Percentiles rank a stretch among this genome's conserved stretches.
Conservation (phyloP, 2,329 filamentous ascomycete species). For the Penicillium sp. region DNA sequence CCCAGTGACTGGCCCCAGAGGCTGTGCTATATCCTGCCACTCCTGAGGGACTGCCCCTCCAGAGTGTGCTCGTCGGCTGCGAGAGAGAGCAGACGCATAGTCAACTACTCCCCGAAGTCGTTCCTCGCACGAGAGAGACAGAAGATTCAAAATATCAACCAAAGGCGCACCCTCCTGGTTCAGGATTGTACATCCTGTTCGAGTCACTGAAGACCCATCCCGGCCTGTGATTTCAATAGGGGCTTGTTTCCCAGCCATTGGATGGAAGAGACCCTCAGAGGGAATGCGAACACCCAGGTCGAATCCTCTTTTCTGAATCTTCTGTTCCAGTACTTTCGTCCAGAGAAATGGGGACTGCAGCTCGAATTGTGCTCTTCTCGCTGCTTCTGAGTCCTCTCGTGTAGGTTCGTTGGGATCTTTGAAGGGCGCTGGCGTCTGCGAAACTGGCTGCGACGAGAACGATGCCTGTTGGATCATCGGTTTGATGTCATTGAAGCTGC, state of each 20-base stretch:
- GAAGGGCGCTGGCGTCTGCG: constrained; percentile 63
- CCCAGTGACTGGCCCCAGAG: constrained; percentile 29
- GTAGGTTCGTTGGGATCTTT: constrained; percentile 65
- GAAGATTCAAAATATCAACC: constrained; percentile 76
- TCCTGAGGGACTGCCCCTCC: constrained; percentile 76
- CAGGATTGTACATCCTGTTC: constrained; percentile 68
- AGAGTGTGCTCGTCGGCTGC: constrained; percentile 71
- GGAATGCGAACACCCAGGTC: constrained; percentile 60
- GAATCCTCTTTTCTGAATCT: constrained; percentile 57
- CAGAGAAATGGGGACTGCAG: constrained; percentile 71
- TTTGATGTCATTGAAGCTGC: constrained; percentile 56
- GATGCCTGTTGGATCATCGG: constrained; percentile 55
- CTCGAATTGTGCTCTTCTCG: constrained; percentile 65
- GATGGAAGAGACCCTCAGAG: constrained; percentile 54
- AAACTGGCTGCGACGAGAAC: constrained; percentile 66
- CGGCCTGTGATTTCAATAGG: constrained; percentile 55
- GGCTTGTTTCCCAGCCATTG: constrained; percentile 42
- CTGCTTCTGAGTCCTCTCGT: constrained; percentile 59
- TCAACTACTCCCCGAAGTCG: constrained; percentile 72
- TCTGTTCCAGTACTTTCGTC: constrained; percentile 57
- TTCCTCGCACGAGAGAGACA: constrained; percentile 81
- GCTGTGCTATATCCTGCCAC: constrained; percentile 67
- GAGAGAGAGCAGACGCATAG: constrained; percentile 69
- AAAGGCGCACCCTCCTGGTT: constrained; percentile 66
- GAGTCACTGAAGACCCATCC: constrained; percentile 62